phyloP scores from a whole-genome alignment of 164 flowering plant species.

The Umbellularia californica region DNA sequence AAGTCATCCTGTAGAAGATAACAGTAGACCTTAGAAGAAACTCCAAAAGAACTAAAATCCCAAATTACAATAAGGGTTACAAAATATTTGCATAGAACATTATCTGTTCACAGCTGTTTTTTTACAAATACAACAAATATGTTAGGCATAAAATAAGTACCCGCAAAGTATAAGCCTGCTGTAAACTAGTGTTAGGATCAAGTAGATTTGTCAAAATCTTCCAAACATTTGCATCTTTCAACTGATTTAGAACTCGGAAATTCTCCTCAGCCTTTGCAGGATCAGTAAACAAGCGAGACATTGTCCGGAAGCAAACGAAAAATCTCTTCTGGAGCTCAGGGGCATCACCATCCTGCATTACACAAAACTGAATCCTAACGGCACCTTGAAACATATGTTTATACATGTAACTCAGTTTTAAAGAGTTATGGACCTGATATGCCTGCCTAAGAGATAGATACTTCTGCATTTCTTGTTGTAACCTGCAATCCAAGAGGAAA shows the following conservation, averaged over 20 bases:
- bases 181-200: conserved; percentile 59
- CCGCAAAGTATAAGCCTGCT: conserved; percentile 50
- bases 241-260: conserved; percentile 78
- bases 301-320: conserved; percentile 54
- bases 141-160: conserved; percentile 27
- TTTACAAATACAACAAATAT: too few relatives aligned
- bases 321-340: conserved; percentile 72
- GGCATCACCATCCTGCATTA: conserved; percentile 68
- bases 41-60: background rate
- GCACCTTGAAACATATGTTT: conserved; percentile 1
- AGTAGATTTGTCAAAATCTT: conserved; percentile 60
- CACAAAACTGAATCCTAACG: conserved; percentile 10
- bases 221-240: conserved; percentile 89
- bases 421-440: conserved; percentile 54
- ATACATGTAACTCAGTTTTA: conserved; percentile 10
- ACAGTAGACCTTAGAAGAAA: background rate
- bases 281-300: conserved; percentile 85
- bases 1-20: conserved; percentile 67
- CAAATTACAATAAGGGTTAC: background rate
- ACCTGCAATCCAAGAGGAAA: conserved; percentile 64
- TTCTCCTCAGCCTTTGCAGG: conserved; percentile 79
- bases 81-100: background rate
- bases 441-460: conserved; percentile 76
- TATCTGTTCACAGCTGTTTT: background rate
- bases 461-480: conserved; percentile 93